These are phyloP conservation scores for Leccinum rimulosum DNA, from an alignment of 768 basidiomycete genomes.

Conservation along the genomic window DNA sequence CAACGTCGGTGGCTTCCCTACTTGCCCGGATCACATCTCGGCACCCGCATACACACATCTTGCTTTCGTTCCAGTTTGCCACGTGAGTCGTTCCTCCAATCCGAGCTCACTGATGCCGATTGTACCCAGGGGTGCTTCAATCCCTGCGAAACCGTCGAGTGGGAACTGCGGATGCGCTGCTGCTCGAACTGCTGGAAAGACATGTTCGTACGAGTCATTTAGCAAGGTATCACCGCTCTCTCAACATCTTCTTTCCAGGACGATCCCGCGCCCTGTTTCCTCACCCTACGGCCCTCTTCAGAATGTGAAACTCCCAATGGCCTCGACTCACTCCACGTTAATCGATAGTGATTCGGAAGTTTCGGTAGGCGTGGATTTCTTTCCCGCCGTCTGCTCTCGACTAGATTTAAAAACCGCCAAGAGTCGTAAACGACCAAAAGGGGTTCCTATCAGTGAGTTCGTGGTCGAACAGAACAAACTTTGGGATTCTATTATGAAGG, in stretches of 20 bases:
- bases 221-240: not conserved
- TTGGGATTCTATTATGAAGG: not conserved
- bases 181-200: constrained; percentile 6
- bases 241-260: constrained; percentile 9
- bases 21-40: constrained; percentile 26
- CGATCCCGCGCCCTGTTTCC: not conserved
- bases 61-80: constrained; percentile 30
- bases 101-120: not conserved
- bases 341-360: not conserved
- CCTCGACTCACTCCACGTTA: not conserved
- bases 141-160: constrained; percentile 1
- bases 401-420: not conserved
- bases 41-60: constrained; percentile 24
- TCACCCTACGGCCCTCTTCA: not conserved
- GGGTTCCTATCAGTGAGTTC: not conserved
- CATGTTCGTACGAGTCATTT: constrained; percentile 4
- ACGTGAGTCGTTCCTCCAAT: constrained; percentile 19
- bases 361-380: accelerated
- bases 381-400: not conserved
- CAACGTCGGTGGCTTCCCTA: constrained; percentile 24
- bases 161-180: constrained; percentile 12
- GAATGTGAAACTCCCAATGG: not conserved
- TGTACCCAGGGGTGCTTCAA: constrained; percentile 7
- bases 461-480: not conserved
- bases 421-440: not conserved